Evolutionary conservation across 2,329 filamentous ascomycete genomes (phyloP).

Genomic region (Colletotrichum sp.): DNA sequence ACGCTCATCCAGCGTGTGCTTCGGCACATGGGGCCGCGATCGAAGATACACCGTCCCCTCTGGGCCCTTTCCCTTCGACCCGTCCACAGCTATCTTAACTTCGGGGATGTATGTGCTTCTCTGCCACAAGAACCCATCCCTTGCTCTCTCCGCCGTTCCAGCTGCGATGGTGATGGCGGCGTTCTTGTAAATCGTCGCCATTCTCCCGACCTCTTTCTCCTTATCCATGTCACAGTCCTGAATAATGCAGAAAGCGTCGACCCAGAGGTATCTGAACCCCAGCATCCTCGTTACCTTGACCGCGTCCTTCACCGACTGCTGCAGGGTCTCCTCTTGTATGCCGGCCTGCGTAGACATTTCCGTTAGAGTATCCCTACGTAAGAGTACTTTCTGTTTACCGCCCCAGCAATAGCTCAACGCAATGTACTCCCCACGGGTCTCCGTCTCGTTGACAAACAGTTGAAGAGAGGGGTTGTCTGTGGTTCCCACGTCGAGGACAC

Average conservation of each 20-base stretch:
- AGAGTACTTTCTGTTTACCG: not conserved
- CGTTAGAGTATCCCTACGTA: not conserved
- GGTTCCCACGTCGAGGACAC: constrained; percentile 8
- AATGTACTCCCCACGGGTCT: constrained; percentile 7
- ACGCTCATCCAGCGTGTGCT: constrained; percentile 12
- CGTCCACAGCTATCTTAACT: not conserved
- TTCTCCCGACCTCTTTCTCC: constrained; percentile 3
- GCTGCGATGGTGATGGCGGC: constrained; percentile 11
- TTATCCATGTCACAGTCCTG: constrained; percentile 22
- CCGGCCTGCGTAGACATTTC: not conserved
- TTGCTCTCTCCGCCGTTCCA: not conserved
- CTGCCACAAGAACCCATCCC: not conserved
- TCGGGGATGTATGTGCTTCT: not conserved
- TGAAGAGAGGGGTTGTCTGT: not conserved
- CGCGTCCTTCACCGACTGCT: constrained; percentile 16
- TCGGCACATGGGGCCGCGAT: not conserved
- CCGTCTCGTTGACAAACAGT: not conserved
- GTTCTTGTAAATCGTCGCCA: constrained; percentile 17
- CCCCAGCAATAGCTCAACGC: constrained; percentile 27
- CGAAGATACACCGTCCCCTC: not conserved
- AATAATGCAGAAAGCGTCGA: constrained; percentile 23
- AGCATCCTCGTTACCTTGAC: constrained; percentile 1
- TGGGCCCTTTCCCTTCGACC: not conserved
- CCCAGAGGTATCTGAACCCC: constrained; percentile 22
- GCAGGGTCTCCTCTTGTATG: not conserved